Evolutionary conservation across 225 moss, liverwort and hornwort genomes (phyloP), one percentile per base, ranked within the genome.

Genomic region (Physcomitrellopsis africana): DNA sequence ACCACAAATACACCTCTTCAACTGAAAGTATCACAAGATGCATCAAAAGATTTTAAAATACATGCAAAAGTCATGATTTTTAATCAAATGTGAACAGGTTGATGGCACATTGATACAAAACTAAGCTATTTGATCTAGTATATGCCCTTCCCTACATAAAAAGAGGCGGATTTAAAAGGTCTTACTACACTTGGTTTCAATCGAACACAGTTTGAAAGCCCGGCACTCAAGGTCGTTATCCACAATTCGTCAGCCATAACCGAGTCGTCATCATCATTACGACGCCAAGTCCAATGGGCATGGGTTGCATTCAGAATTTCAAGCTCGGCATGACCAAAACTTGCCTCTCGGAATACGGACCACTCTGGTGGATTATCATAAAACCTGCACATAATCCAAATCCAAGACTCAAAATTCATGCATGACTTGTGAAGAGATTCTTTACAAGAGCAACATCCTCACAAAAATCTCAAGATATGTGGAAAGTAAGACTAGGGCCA

Each of bases 241-340:
- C 75, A 76, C 18, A 85, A 32, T 10, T 92, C 90, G 65, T 93
- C 96, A 3, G 89, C 93, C 18, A 77, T 57, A 23, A 90, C 90
- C 9, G 86, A 60, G 51, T 87, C 89, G 8, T 89, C 96, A 32
- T 93, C 96, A 22, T 90, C 84, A 42, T 93, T 92, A 43, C 96
- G 86, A 56, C 92, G 96, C 96, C 96, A 96, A 5, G 91, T 85
- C 84, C 83, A 90, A 43, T 83, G 77, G 24, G 96, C 93, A 69
- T 87, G 87, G 59, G 90, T 93, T 46, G 81, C 81, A 51, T 96
- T 96, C 37, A 74, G 27, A 59, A 96, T 75, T 22, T 92, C 63
- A 1, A 93, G 62, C 42, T 89, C 61, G 10, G 87, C 95, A 65
- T 93, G 93, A 22, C 95, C 95, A 73, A 90, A 96, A 72, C 92